Evolutionary conservation across 768 basidiomycete genomes (phyloP), one percentile per base, ranked within the genome.

Genomic region (Termitomyces eurrhizus): DNA sequence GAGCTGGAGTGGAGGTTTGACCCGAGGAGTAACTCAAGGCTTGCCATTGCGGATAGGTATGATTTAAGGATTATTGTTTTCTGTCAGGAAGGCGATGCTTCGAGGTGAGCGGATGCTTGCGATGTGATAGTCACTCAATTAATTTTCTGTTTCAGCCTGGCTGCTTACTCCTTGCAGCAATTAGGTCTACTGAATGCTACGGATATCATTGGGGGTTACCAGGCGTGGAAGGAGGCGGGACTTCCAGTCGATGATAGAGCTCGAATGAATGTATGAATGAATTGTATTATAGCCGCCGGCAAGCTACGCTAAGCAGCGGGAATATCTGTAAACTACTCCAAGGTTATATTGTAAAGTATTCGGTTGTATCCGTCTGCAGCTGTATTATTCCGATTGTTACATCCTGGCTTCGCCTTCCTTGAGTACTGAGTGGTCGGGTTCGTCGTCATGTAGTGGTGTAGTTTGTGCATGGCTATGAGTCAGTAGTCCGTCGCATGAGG

Each of bases 1-100:
- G 81, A 85, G 6, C 78, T 93, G 56, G 91, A 93, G 70, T 91
- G 89, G 89, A 80, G 84, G 26, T 86, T 93, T 64, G 90, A 93
- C 71, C 91, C 90, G 4, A 78, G 88, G 58, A 79, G 75, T 64
- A 75, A 80, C 7, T 76, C 81, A 13, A 77, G 86, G 37, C 72
- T 92, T 56, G 73, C 81, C 1, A 84, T 92, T 63, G 90, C 84
- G 26, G 86, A 90, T 72, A 75, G 89, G 57, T 92, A 89, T 65
- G 91, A 92, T 73, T 68, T 92, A 42, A 73, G 88, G 50, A 79
- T 90, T 35, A 89, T 93, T 62, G 72, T 93, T 11, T 84, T 92
- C 65, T 89, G 88, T 70, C 83, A 88, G 68, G 89, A 90, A 53
- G 89, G 91, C 2, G 81, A 84, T 67, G 79, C 88, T 16, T 87